Percentiles rank a stretch among this genome's conserved stretches.
Conservation (phyloP, 1,139 yeast genomes). For the Maudiozyma humilis region DNA sequence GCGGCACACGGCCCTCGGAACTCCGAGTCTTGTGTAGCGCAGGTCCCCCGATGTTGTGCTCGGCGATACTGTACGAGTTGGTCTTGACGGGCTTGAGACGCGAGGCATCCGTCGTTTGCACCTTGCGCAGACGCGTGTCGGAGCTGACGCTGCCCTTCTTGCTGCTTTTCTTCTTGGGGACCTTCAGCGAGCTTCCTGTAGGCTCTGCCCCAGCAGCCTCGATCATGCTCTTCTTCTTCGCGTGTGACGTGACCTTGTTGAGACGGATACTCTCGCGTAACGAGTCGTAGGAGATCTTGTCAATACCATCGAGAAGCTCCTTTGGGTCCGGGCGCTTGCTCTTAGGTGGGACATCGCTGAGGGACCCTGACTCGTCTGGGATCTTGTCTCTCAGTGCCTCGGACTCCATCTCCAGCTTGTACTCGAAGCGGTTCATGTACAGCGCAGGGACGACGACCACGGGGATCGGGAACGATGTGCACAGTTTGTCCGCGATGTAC, state of each 20-base stretch:
- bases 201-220: background rate
- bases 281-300: background rate
- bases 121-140: background rate
- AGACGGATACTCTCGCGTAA: background rate
- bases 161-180: background rate
- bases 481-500: conserved; percentile 54
- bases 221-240: conserved; percentile 2
- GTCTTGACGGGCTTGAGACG: conserved; percentile 1
- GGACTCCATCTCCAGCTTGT: conserved; percentile 9
- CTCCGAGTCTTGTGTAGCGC: conserved; percentile 1
- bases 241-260: conserved; percentile 2
- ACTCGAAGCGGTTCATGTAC: conserved; percentile 51
- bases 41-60: background rate
- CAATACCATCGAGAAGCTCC: background rate
- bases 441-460: conserved; percentile 59
- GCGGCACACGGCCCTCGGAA: conserved; percentile 1
- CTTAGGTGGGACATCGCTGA: background rate
- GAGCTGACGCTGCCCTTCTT: background rate
- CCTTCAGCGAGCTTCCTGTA: background rate
- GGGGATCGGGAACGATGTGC: conserved; percentile 58
- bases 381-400: background rate
- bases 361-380: background rate
- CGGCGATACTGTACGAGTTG: background rate
- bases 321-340: background rate
- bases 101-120: background rate